Conservation (phyloP, 345 rosid species). For the Lenwebbia sp. region DNA sequence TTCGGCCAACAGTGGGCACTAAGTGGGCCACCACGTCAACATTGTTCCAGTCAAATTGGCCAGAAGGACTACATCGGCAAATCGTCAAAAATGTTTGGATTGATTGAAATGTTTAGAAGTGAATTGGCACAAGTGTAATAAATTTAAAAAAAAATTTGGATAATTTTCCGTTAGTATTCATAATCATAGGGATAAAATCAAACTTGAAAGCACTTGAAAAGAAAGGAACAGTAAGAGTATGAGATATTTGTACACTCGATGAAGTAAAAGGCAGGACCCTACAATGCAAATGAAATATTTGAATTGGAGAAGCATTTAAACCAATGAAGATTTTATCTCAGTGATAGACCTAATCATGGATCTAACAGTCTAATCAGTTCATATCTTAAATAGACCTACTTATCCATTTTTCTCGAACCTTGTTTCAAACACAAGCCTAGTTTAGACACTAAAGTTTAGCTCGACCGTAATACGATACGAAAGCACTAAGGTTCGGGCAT, state of each 20-base stretch:
- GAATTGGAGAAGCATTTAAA: not conserved
- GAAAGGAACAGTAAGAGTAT: not conserved
- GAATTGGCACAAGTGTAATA: not conserved
- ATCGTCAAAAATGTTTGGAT: not conserved
- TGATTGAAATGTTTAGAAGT: not conserved
- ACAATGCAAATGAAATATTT: not conserved
- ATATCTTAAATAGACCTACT: not conserved
- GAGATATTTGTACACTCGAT: not conserved
- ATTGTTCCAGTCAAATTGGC: rapidly evolving
- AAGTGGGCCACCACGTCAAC: no score
- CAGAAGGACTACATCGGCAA: rapidly evolving
- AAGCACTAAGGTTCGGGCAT: not conserved
- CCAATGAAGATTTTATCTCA: not conserved
- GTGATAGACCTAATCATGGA: not conserved
- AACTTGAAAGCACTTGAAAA: not conserved
- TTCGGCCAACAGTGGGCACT: no score
- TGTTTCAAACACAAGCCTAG: not conserved
- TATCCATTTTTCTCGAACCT: not conserved
- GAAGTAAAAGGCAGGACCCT: not conserved
- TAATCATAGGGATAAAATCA: not conserved
- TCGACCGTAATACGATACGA: not conserved
- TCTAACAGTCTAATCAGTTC: not conserved
- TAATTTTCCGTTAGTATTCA: not conserved
- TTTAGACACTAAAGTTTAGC: not conserved
- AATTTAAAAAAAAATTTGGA: not conserved